phyloP scores from a whole-genome alignment of 768 basidiomycete genomes.

The Pleurotus cornucopiae region DNA sequence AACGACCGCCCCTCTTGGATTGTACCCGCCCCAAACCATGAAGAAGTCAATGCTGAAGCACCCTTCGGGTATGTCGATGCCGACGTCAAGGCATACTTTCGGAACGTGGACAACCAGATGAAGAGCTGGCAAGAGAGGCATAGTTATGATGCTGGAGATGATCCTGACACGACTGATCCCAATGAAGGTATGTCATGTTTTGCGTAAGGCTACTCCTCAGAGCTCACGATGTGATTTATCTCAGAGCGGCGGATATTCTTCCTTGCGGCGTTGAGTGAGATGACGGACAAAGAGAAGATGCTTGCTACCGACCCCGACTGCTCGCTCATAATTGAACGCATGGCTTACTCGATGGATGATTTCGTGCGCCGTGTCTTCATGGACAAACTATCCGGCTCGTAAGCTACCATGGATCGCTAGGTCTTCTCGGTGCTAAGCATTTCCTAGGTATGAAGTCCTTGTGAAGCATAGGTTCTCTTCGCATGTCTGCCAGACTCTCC shows the following conservation, averaged over 20 bases:
- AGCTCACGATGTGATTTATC: neutral
- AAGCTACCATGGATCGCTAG: constrained; percentile 30
- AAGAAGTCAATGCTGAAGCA: constrained; percentile 51
- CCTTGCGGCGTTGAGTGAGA: constrained; percentile 77
- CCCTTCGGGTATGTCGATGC: constrained; percentile 89
- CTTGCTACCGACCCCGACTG: constrained; percentile 94
- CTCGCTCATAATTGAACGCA: constrained; percentile 83
- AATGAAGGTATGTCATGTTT: constrained; percentile 55
- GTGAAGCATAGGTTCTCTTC: constrained; percentile 86
- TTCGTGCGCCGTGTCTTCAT: constrained; percentile 89
- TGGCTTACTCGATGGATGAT: constrained; percentile 93
- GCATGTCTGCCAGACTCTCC: constrained; percentile 90
- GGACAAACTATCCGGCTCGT: constrained; percentile 87
- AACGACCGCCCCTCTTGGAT: constrained; percentile 66
- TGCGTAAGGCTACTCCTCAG: neutral
- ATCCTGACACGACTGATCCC: constrained; percentile 49
- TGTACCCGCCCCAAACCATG: constrained; percentile 34
- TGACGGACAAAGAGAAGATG: constrained; percentile 83
- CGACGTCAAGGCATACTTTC: constrained; percentile 91
- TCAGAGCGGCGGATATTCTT: constrained; percentile 76
- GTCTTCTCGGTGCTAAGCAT: neutral
- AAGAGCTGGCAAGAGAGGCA: constrained; percentile 75
- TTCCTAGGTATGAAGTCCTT: constrained; percentile 56
- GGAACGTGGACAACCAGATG: constrained; percentile 83
- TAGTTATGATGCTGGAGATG: constrained; percentile 34